A percentile compares a stretch with the other conserved stretches of the same genome.
Evolutionary conservation across 768 basidiomycete genomes (phyloP).

Genomic region (Chalciporus chontae): DNA sequence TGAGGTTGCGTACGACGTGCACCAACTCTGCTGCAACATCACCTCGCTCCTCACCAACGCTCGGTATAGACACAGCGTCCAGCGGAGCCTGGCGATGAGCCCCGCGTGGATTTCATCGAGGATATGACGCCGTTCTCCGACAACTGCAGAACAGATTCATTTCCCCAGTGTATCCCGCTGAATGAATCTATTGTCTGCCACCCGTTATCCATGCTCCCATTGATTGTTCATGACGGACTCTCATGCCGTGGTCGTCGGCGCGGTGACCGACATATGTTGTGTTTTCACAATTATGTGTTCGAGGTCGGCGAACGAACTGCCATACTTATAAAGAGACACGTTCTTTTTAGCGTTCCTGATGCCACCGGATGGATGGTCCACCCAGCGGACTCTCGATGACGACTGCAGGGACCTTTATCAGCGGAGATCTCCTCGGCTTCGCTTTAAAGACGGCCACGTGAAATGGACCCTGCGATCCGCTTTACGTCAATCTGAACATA

Average conservation of each 20-base stretch:
- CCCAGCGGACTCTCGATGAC: not conserved
- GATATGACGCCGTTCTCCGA: conserved; percentile 23
- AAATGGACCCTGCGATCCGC: conserved; percentile 18
- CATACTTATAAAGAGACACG: not conserved
- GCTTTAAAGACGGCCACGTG: conserved; percentile 14
- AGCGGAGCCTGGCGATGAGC: conserved; percentile 8
- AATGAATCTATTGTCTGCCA: conserved; percentile 29
- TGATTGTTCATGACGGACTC: conserved; percentile 12
- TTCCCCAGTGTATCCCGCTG: conserved; percentile 19
- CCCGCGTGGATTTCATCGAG: conserved; percentile 22
- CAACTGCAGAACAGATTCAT: conserved; percentile 27
- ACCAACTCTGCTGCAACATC: conserved; percentile 32
- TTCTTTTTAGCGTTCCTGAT: not conserved
- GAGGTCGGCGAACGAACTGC: not conserved
- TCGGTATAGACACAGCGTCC: conserved; percentile 5
- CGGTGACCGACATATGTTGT: conserved; percentile 2
- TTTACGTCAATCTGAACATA: conserved; percentile 30
- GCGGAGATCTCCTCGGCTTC: conserved; percentile 26
- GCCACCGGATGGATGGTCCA: not conserved
- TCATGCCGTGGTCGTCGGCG: conserved; percentile 21
- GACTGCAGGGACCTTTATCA: conserved; percentile 27
- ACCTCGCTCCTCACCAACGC: conserved; percentile 6
- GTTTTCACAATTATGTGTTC: conserved; percentile 1
- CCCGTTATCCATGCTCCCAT: conserved; percentile 24
- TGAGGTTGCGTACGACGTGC: conserved; percentile 56